Conservation (phyloP, 352 stramenopile genomes). For the Phytopythium vexans region DNA sequence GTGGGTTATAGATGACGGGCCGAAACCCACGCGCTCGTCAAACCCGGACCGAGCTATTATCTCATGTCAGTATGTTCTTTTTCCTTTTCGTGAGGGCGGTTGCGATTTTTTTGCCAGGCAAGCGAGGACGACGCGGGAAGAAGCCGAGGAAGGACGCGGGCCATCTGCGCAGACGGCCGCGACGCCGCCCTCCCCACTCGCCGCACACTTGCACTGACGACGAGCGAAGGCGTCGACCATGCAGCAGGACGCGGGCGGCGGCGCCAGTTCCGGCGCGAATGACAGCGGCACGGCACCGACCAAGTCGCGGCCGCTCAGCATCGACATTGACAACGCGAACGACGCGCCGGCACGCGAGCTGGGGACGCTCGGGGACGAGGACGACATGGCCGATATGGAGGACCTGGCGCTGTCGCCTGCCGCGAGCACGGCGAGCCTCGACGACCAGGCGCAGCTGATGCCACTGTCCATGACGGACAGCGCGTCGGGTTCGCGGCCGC, state of each 20-base stretch:
- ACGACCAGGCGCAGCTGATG: conserved; percentile 48
- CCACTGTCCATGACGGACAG: conserved; percentile 71
- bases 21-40: too few relatives aligned
- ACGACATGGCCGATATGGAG: conserved; percentile 35
- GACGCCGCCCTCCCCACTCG: too few relatives aligned
- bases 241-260: neutral
- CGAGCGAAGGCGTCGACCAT: neutral
- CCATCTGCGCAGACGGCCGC: too few relatives aligned
- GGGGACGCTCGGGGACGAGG: neutral
- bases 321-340: conserved; percentile 34
- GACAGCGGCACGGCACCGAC: neutral
- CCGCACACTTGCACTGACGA: too few relatives aligned
- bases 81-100: too few relatives aligned
- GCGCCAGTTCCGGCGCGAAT: neutral
- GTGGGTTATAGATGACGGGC: too few relatives aligned
- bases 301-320: conserved; percentile 28
- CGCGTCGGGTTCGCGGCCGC: conserved; percentile 43
- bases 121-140: too few relatives aligned
- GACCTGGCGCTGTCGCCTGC: conserved; percentile 55
- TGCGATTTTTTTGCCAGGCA: too few relatives aligned
- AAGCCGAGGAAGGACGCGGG: too few relatives aligned
- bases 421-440: conserved; percentile 14
- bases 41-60: too few relatives aligned
- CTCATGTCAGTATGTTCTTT: too few relatives aligned
- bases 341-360: conserved; percentile 12